A percentile compares a stretch with the other conserved stretches of the same genome.
Conservation (phyloP, 768 basidiomycete genomes). For the Baorangia bicolor region DNA sequence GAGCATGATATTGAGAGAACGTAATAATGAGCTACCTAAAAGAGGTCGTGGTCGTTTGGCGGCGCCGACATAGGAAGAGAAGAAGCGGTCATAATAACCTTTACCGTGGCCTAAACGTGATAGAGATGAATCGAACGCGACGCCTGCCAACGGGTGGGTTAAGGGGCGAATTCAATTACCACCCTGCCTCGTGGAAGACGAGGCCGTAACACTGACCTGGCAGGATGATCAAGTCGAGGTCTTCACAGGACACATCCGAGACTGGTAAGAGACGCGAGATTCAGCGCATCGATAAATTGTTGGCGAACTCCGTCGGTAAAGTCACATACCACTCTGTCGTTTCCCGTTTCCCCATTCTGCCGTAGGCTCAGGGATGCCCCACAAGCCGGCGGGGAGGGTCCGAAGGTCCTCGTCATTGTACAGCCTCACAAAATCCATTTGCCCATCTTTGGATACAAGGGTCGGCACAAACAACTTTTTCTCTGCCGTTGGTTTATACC, state of each 20-base stretch:
- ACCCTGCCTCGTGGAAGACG: conserved; percentile 7
- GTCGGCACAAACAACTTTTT: conserved; percentile 73
- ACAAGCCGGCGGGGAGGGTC: conserved; percentile 56
- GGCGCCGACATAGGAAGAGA: conserved; percentile 49
- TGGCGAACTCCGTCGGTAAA: not conserved
- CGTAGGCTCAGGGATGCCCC: conserved; percentile 76
- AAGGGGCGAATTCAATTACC: conserved; percentile 5
- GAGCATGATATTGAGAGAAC: conserved; percentile 9
- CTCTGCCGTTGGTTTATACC: conserved; percentile 36
- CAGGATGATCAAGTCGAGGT: conserved; percentile 62
- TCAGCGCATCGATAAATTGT: conserved; percentile 1
- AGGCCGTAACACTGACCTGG: conserved; percentile 48
- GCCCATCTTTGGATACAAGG: conserved; percentile 43
- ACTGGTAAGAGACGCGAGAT: conserved; percentile 17
- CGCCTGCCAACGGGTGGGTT: conserved; percentile 41
- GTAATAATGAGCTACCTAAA: conserved; percentile 47
- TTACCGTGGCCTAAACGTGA: conserved; percentile 80
- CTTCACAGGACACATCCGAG: conserved; percentile 35
- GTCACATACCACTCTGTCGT: conserved; percentile 53
- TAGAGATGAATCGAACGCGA: conserved; percentile 70
- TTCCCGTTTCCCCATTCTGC: conserved; percentile 39
- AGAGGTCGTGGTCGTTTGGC: conserved; percentile 48
- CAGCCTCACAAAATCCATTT: conserved; percentile 68
- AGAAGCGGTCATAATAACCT: conserved; percentile 79
- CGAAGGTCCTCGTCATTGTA: conserved; percentile 58